Evolutionary conservation across 2,329 filamentous ascomycete species (phyloP), one percentile per base, ranked within the genome.

Genomic region (Chrysoporthe cubensis): DNA sequence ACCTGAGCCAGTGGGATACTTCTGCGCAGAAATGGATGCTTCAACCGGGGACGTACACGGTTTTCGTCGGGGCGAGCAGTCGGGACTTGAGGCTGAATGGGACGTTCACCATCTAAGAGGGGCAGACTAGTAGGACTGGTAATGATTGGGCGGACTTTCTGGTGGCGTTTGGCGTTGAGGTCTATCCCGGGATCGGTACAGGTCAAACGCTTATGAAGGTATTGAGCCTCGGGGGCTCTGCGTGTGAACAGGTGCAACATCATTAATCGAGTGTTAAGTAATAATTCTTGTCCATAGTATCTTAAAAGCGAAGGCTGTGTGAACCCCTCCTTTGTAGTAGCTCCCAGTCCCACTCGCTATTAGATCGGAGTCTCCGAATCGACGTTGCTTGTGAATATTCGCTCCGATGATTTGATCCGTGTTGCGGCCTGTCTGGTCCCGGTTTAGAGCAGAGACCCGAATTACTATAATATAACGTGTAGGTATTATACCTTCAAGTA

Each of bases 1-100:
- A 92, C 73, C 73, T 92, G 61, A 91, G 88, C 75, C 81, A 87
- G 37, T 92, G 90, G 90, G 87, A 91, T 74, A 82, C 85, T 4
- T 78, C 75, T 1, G 81, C 80, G 43, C 88, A 91, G 78, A 85
- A 85, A 72, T 92, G 90, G 90, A 79, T 80, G 57, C 72, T 89
- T 64, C 80, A 78, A 62, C 77, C 74, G 32, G 84, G 84, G 0
- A 73, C 75, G 14, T 86, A 85, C 69, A 71, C 69, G 3, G 67
- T 87, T 4, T 81, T 74, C 66, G 80, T 86, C 3, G 85, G 85
- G 0, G 78, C 78, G 2, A 86, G 83, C 69, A 85, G 83, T 71
- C 76, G 82, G 40, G 74, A 81, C 44, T 69, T 86, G 69, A 79
- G 80, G 32, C 73, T 85, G 59, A 72, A 76, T 50, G 80, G 79